phyloP scores from a whole-genome alignment of 1,139 yeast genomes.

The Yamadazyma friedrichii region DNA sequence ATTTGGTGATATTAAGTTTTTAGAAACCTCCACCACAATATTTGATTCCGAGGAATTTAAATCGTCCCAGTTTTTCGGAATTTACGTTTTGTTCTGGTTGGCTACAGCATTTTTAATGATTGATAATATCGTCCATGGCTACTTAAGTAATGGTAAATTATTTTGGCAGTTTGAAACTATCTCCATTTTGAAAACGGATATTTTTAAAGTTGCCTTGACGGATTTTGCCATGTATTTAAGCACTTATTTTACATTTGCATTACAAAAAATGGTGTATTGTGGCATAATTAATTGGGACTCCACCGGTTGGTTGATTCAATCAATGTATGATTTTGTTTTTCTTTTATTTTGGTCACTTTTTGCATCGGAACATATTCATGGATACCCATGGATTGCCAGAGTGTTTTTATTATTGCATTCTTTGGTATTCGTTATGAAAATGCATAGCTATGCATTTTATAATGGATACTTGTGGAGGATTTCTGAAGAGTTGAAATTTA shows the following conservation, averaged over 20 bases:
- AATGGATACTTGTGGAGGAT: slow-evolving; percentile 85
- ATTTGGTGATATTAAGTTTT: slow-evolving; percentile 46
- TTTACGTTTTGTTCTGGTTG: slow-evolving; percentile 70
- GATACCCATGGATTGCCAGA: slow-evolving; percentile 84
- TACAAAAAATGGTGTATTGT: slow-evolving; percentile 52
- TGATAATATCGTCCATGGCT: slow-evolving; percentile 46
- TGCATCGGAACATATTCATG: slow-evolving; percentile 44
- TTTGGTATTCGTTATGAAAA: slow-evolving; percentile 86
- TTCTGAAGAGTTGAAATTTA: slow-evolving; percentile 51
- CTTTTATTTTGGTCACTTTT: slow-evolving; percentile 50
- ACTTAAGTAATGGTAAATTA: slow-evolving; percentile 21
- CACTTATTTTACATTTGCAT: slow-evolving; percentile 52
- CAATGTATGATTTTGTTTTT: slow-evolving; percentile 52
- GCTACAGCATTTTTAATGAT: slow-evolving; percentile 54
- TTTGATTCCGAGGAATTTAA: slow-evolving; percentile 45
- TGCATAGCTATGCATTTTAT: slow-evolving; percentile 86
- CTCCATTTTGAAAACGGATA: slow-evolving; percentile 49
- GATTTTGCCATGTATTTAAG: slow-evolving; percentile 70
- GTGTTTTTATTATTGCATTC: slow-evolving; percentile 80
- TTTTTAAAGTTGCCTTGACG: slow-evolving; percentile 62
- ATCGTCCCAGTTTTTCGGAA: slow-evolving; percentile 55
- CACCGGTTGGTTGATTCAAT: slow-evolving; percentile 61
- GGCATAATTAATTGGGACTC: slow-evolving; percentile 53
- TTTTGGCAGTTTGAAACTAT: slow-evolving; percentile 51
- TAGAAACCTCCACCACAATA: slow-evolving; percentile 42